Percentiles rank a stretch among this genome's conserved stretches.
These are phyloP conservation scores for Cordyceps fumosorosea DNA, from an alignment of 2,329 filamentous ascomycete genomes.

Conservation along the genomic window DNA sequence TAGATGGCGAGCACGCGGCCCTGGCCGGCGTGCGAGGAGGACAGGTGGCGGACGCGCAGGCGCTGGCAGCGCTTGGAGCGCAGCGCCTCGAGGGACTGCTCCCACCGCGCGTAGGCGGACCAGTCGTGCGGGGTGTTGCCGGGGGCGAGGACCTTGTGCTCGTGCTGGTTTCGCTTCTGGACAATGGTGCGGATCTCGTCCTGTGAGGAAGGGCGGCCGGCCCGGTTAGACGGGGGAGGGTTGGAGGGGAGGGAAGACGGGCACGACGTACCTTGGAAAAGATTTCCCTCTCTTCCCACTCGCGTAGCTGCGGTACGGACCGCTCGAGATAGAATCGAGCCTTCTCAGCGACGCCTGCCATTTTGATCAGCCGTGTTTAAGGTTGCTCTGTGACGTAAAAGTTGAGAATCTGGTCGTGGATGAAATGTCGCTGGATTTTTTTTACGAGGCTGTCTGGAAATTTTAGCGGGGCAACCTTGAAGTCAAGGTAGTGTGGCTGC, in stretches of 20 bases:
- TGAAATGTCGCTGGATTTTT: conserved; percentile 15
- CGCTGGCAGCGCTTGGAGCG: conserved; percentile 77
- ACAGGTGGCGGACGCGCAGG: conserved; percentile 62
- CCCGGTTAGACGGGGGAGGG: not conserved
- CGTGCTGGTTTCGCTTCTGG: conserved; percentile 84
- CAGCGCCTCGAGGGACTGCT: conserved; percentile 64
- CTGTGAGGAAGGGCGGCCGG: conserved; percentile 32
- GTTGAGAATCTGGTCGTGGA: not conserved
- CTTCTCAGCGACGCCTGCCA: conserved; percentile 86
- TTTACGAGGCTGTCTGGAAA: conserved; percentile 19
- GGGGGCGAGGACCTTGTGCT: conserved; percentile 81
- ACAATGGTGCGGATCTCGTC: conserved; percentile 88
- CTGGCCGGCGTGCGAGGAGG: conserved; percentile 65
- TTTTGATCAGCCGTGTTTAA: conserved; percentile 27
- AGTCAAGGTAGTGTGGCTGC: not conserved
- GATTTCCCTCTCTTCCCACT: conserved; percentile 86
- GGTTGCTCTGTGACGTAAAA: not conserved
- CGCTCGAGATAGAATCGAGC: conserved; percentile 93
- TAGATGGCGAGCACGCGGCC: conserved; percentile 83
- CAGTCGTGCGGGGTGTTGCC: conserved; percentile 73
- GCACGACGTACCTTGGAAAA: conserved; percentile 61
- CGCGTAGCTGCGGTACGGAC: conserved; percentile 82
- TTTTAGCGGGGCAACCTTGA: conserved; percentile 19
- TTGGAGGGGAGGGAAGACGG: not conserved
- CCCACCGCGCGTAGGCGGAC: conserved; percentile 72